Conservation (phyloP, 2,329 filamentous ascomycete species). For the Aspergillus sp. region DNA sequence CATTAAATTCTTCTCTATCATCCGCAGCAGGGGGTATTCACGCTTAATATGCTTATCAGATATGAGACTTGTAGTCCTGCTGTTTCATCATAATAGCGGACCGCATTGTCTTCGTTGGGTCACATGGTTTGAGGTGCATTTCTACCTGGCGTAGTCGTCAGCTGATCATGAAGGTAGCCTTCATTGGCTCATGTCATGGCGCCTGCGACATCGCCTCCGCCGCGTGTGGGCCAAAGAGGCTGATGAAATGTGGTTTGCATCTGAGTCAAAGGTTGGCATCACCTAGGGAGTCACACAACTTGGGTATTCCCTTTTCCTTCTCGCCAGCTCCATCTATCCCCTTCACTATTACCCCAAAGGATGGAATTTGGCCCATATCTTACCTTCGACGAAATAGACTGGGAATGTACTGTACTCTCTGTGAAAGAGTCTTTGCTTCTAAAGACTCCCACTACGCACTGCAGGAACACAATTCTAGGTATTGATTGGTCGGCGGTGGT, state of each 20-base stretch:
- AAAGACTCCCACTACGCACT: conserved; percentile 9
- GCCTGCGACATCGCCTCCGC: not conserved
- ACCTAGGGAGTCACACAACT: no score
- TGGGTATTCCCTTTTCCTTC: no score
- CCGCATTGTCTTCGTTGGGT: no score
- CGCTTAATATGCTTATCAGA: no score
- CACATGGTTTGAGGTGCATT: not conserved
- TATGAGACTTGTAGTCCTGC: no score
- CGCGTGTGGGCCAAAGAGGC: not conserved
- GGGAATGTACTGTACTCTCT: conserved; percentile 12
- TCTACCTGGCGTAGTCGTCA: not conserved
- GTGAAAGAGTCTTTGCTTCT: conserved; percentile 9
- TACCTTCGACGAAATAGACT: conserved; percentile 7
- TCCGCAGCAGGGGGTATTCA: no score
- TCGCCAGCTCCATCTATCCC: no score
- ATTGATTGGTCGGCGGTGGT: no score
- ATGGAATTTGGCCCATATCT: conserved; percentile 13
- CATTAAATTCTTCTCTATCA: no score
- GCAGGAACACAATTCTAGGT: no score
- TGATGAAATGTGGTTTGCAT: conserved; percentile 1
- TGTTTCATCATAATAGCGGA: no score
- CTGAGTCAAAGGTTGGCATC: not conserved
- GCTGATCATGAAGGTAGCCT: not conserved
- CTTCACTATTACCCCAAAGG: conserved; percentile 7
- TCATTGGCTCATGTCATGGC: not conserved